These are phyloP conservation scores for Ophiostoma ulmi DNA, from an alignment of 2,329 filamentous ascomycete genomes.

Conservation along the genomic window DNA sequence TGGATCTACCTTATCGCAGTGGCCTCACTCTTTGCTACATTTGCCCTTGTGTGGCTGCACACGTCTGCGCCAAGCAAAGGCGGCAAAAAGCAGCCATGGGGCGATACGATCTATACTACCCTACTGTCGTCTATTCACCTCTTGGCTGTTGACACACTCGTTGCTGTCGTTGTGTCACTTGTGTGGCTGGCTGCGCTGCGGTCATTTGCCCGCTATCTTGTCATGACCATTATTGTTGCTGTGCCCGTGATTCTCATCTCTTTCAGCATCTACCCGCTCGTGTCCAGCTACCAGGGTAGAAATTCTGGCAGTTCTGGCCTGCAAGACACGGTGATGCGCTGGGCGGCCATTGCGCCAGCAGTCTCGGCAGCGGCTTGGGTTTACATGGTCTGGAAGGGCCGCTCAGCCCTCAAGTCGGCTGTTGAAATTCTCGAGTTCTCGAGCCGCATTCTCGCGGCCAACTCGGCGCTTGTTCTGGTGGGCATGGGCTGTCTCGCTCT, in stretches of 20 bases:
- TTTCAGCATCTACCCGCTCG: constrained; percentile 85
- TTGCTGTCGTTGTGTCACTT: constrained; percentile 82
- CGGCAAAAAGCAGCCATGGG: constrained; percentile 61
- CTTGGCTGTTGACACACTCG: constrained; percentile 81
- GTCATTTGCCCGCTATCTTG: constrained; percentile 80
- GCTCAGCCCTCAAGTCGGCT: constrained; percentile 73
- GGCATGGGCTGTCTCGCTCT: constrained; percentile 70
- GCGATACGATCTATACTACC: constrained; percentile 91
- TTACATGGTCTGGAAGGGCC: constrained; percentile 74
- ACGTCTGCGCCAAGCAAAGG: constrained; percentile 51
- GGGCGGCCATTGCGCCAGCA: constrained; percentile 72
- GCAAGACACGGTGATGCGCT: constrained; percentile 89
- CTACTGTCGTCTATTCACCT: constrained; percentile 83
- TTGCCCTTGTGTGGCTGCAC: constrained; percentile 83
- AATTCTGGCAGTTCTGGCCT: constrained; percentile 65
- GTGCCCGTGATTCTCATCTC: constrained; percentile 83
- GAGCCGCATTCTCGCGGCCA: constrained; percentile 78
- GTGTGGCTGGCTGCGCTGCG: constrained; percentile 85
- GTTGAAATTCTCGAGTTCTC: constrained; percentile 89
- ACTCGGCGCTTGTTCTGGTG: constrained; percentile 75
- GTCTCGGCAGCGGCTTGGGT: constrained; percentile 71
- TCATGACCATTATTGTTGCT: constrained; percentile 72
- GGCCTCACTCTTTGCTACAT: constrained; percentile 79
- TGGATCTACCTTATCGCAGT: constrained; percentile 82
- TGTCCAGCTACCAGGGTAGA: constrained; percentile 77